Base-by-base conservation (phyloP, 1,284 basidiomycete species). In the Microbotryum scabiosae region DNA sequence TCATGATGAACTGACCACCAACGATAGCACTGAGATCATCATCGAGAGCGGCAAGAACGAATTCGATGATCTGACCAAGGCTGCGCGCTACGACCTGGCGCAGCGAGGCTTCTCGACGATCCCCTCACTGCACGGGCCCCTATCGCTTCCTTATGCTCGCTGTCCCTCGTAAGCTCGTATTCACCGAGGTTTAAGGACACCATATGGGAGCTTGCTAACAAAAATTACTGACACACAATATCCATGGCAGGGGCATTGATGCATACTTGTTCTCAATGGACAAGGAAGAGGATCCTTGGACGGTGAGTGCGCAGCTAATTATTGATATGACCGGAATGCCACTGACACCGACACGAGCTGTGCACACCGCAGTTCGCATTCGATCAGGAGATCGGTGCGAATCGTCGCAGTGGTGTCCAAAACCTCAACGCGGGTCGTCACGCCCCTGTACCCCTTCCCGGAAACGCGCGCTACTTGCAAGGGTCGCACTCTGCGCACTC, bases 21-120 rank as follows among this genome's bases (percentile, higher is more conserved):
- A 5, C 9, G 25, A 23, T 12, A 26, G 21, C 16, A 56, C 63
- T 36, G 21, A 58, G 28, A 14, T 49, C n/a, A 54, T 66, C 45
- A 45, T 61, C 25, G 16, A 23, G 18, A 8, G n/a, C 14, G 62
- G 62, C 12, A 66, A 66, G 46, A 47, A 62, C 44, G 52, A 43
- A n/a, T 44, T n/a, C 23, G 65, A 62, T 30, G 52, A 66, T 3
- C 10, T 66, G 16, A 64, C 60, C 9, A 20, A 5, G 9, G 45
- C 32, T 2, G 62, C 62, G 12, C 65, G 67, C 45, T 59, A 53
- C 9, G 65, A 68, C 7, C 49, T 76, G 36, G 49, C 64, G 4
- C 67, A 71, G 56, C 59, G 75, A 5, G 75, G 65, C 14, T 52
- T 66, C 43, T 62, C 55, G 52, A 26, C 41, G 16, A 60, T 66